Conservation (phyloP, 179 eudicot species). For the Carnegiea gigantea region DNA sequence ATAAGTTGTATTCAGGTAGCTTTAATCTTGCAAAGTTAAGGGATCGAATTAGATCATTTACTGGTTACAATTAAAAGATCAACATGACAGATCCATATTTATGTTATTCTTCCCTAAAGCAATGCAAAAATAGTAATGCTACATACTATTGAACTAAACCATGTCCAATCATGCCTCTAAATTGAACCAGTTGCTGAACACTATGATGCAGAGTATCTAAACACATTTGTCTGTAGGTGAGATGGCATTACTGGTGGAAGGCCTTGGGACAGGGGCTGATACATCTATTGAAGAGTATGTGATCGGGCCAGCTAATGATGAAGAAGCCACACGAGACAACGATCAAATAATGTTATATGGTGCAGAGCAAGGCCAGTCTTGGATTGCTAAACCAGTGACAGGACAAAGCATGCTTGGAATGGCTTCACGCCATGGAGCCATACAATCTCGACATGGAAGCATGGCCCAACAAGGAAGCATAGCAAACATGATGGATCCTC, state of each 20-base stretch:
- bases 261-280: slow-evolving; percentile 42
- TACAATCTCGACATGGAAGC: slow-evolving; percentile 33
- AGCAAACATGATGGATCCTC: slow-evolving; percentile 49
- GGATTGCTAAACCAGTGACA: slow-evolving; percentile 49
- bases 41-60: too few species aligned
- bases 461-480: slow-evolving; percentile 42
- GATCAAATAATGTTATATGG: slow-evolving; percentile 45
- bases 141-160: too few species aligned
- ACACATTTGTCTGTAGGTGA: slow-evolving; percentile 31
- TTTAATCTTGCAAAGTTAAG: too few species aligned
- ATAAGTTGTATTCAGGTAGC: too few species aligned
- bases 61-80: too few species aligned
- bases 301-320: slow-evolving; percentile 37
- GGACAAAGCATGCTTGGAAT: slow-evolving; percentile 47
- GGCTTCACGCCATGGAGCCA: slow-evolving; percentile 34
- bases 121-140: too few species aligned
- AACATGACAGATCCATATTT: too few species aligned
- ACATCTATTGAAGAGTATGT: slow-evolving; percentile 51
- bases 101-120: too few species aligned
- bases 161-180: too few species aligned
- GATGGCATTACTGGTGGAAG: slow-evolving; percentile 45
- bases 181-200: too few species aligned
- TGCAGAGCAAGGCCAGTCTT: slow-evolving; percentile 46
- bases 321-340: slow-evolving; percentile 36
- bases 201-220: too few species aligned